Percentiles rank a stretch among this genome's conserved stretches.
These are phyloP conservation scores for Microbotryomycetes sp. DNA, from an alignment of 1,284 basidiomycete genomes.

Conservation along the genomic window DNA sequence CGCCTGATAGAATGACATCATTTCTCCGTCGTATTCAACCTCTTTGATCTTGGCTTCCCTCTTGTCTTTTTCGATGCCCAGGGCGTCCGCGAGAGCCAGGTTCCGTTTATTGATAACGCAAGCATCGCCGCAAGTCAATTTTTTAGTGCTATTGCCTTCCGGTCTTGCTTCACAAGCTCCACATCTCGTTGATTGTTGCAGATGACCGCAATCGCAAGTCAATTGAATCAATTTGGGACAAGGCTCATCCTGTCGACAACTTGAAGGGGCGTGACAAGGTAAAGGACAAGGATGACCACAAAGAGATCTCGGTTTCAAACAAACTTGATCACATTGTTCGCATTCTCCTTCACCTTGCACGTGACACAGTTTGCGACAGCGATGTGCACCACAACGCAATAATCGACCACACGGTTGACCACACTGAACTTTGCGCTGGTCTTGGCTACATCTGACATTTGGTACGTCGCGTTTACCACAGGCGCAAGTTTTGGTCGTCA, in stretches of 20 bases:
- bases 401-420: conserved; percentile 70
- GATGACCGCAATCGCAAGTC: conserved; percentile 70
- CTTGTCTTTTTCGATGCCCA: conserved; percentile 58
- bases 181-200: conserved; percentile 64
- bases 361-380: conserved; percentile 73
- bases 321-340: conserved; percentile 64
- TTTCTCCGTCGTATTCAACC: conserved; percentile 21
- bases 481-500: conserved; percentile 70
- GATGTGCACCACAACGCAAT: conserved; percentile 75
- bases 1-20: conserved; percentile 13
- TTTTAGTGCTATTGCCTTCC: conserved; percentile 44
- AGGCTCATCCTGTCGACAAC: conserved; percentile 69
- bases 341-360: conserved; percentile 61
- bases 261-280: conserved; percentile 75
- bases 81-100: conserved; percentile 72
- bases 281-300: conserved; percentile 64
- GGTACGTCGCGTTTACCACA: conserved; percentile 74
- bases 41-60: conserved; percentile 25
- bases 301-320: conserved; percentile 72
- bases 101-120: conserved; percentile 77
- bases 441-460: conserved; percentile 63
- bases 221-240: conserved; percentile 54
- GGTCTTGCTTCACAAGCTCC: conserved; percentile 53
- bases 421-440: conserved; percentile 64
- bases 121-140: conserved; percentile 61